A percentile compares a stretch with the other conserved stretches of the same genome.
Conservation (phyloP, 441 rosid genomes). For the Sinapis alba region DNA sequence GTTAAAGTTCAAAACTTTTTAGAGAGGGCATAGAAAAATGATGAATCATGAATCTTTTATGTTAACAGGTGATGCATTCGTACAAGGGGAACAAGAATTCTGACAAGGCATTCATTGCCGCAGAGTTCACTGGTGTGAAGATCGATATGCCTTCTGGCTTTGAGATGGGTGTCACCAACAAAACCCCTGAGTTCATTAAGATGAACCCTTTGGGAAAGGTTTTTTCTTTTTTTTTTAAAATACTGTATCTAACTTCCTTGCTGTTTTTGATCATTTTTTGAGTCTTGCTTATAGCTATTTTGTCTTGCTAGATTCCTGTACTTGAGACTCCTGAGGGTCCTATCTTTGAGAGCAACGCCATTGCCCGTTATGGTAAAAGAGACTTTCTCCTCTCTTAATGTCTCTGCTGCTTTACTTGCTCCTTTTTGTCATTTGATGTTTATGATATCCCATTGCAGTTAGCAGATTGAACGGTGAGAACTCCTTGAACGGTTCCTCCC, state of each 20-base stretch:
- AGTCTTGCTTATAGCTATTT: not conserved
- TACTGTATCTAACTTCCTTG: no score
- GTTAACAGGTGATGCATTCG: constrained; percentile 60
- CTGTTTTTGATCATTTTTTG: not conserved
- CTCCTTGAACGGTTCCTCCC: constrained; percentile 65
- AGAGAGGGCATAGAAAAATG: not conserved
- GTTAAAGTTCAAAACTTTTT: not conserved
- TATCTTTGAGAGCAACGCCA: constrained; percentile 91
- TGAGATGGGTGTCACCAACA: constrained; percentile 82
- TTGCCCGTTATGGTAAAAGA: constrained; percentile 84
- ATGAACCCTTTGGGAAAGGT: constrained; percentile 96
- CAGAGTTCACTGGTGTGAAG: constrained; percentile 78
- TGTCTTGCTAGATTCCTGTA: constrained; percentile 63
- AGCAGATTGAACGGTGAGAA: constrained; percentile 58
- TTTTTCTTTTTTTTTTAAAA: no score
- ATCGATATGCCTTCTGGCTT: constrained; percentile 58
- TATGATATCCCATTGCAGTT: constrained; percentile 45
- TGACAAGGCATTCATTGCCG: constrained; percentile 70
- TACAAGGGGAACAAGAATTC: constrained; percentile 62
- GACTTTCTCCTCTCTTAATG: not conserved
- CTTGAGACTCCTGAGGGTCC: constrained; percentile 89
- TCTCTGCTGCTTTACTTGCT: not conserved
- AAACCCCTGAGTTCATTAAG: constrained; percentile 79
- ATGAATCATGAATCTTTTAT: not conserved
- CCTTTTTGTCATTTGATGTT: not conserved